Evolutionary conservation across 306 rosid species (phyloP).

Genomic region (Boehmeria nivea): DNA sequence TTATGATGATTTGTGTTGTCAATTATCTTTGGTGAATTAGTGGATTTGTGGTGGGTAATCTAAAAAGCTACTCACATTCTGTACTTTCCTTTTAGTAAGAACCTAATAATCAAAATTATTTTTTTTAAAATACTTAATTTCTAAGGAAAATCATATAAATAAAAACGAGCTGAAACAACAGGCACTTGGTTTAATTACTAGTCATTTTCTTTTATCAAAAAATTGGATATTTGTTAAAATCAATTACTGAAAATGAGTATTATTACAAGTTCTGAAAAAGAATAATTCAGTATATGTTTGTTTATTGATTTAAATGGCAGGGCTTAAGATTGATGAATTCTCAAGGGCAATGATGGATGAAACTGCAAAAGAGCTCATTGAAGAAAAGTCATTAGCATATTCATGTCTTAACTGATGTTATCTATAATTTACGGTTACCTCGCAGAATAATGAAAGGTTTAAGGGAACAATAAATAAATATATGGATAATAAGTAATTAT

Average conservation of each 20-base stretch:
- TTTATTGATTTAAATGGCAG: slow-evolving; percentile 32
- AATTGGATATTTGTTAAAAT: too few species aligned
- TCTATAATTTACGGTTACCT: slow-evolving; percentile 1
- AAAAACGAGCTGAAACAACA: too few species aligned
- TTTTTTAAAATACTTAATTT: too few species aligned
- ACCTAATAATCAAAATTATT: too few species aligned
- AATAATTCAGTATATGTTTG: neutral
- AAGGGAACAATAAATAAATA: neutral
- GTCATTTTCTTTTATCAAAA: too few species aligned
- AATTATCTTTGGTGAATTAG: too few species aligned
- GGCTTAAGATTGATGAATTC: slow-evolving; percentile 63
- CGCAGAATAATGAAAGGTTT: neutral
- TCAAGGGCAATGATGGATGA: slow-evolving; percentile 73
- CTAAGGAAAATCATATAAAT: too few species aligned
- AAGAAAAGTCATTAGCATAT: slow-evolving; percentile 63
- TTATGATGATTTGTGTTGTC: neutral
- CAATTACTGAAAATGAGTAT: too few species aligned
- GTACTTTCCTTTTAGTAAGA: too few species aligned
- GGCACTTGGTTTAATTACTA: too few species aligned
- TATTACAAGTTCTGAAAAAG: neutral
- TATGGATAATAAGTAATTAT: neutral
- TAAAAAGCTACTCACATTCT: too few species aligned
- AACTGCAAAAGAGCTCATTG: slow-evolving; percentile 71
- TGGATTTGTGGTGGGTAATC: too few species aligned
- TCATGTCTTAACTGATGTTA: slow-evolving; percentile 43